Conservation (phyloP, 768 basidiomycete genomes). For the Amanita pallidorosea region DNA sequence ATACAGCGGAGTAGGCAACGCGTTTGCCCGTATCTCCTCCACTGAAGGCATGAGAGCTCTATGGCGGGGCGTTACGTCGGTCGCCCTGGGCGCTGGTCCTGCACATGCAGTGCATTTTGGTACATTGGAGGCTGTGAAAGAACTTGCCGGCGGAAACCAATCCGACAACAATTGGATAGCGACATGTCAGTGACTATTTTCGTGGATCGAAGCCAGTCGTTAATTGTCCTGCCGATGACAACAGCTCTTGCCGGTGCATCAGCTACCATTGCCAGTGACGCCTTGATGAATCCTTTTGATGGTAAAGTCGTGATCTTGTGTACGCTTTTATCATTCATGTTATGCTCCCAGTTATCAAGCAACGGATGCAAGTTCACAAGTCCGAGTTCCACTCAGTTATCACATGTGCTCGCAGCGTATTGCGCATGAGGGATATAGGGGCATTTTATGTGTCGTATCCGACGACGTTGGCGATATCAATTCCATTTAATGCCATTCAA, state of each 20-base stretch:
- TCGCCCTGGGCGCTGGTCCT: conserved; percentile 93
- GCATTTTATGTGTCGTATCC: conserved; percentile 99
- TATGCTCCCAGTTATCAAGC: conserved; percentile 80
- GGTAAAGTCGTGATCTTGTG: conserved; percentile 40
- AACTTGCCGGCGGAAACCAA: conserved; percentile 80
- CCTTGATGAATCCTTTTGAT: conserved; percentile 99
- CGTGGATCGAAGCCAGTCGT: background rate
- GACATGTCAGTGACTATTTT: conserved; percentile 53
- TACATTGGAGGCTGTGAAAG: conserved; percentile 89
- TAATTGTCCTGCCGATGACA: background rate
- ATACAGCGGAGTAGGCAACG: conserved; percentile 85
- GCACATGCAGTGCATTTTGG: conserved; percentile 99
- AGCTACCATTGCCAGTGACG: conserved; percentile 92
- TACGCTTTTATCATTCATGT: conserved; percentile 5
- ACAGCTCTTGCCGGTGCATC: conserved; percentile 87
- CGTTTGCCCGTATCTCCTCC: conserved; percentile 84
- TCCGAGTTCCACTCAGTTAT: conserved; percentile 84
- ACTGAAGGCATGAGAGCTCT: conserved; percentile 87
- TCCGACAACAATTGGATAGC: conserved; percentile 76
- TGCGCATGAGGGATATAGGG: conserved; percentile 71
- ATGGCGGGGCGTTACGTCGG: conserved; percentile 95
- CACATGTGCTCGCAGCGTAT: conserved; percentile 79
- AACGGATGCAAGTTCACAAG: conserved; percentile 96
- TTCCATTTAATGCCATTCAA: conserved; percentile 97
- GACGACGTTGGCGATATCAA: conserved; percentile 91